A percentile compares a stretch with the other conserved stretches of the same genome.
Evolutionary conservation across 2,329 filamentous ascomycete species (phyloP).

Genomic region (Cladosporium halotolerans): DNA sequence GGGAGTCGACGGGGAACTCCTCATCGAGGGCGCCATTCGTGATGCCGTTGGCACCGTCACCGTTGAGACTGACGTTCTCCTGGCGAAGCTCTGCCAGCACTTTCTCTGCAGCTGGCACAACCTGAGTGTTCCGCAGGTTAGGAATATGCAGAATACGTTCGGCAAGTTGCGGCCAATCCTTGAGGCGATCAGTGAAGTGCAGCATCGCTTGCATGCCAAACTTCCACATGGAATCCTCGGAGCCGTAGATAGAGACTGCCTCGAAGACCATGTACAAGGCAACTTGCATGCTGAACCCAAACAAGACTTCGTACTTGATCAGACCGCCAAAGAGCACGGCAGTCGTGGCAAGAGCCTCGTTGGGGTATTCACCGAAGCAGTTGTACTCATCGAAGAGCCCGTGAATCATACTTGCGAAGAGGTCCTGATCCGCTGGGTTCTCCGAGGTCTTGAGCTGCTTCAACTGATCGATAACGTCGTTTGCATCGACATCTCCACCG

Average conservation of each 20-base stretch:
- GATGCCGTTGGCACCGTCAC: conserved; percentile 43
- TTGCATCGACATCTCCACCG: conserved; percentile 77
- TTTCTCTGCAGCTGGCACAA: conserved; percentile 23
- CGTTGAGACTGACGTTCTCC: conserved; percentile 22
- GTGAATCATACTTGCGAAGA: conserved; percentile 98
- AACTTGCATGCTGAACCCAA: conserved; percentile 82
- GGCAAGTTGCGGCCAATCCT: conserved; percentile 95
- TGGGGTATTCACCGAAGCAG: conserved; percentile 89
- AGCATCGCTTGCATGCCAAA: conserved; percentile 93
- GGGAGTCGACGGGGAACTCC: conserved; percentile 51
- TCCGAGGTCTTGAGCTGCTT: conserved; percentile 82
- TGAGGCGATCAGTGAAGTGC: conserved; percentile 74
- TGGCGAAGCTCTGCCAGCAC: conserved; percentile 28
- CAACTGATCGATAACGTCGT: conserved; percentile 77
- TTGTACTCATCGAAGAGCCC: conserved; percentile 95
- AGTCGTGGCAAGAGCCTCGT: conserved; percentile 93
- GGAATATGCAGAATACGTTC: conserved; percentile 76
- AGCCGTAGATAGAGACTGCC: conserved; percentile 76
- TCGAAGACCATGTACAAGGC: conserved; percentile 98
- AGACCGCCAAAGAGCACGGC: conserved; percentile 95
- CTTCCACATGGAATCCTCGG: conserved; percentile 91
- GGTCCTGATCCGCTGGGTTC: conserved; percentile 78
- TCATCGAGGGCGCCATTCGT: conserved; percentile 69
- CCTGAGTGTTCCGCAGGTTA: conserved; percentile 72
- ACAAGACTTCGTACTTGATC: conserved; percentile 87